These are phyloP conservation scores for Starmera quercuum DNA, from an alignment of 805 yeast species.

Conservation along the genomic window DNA sequence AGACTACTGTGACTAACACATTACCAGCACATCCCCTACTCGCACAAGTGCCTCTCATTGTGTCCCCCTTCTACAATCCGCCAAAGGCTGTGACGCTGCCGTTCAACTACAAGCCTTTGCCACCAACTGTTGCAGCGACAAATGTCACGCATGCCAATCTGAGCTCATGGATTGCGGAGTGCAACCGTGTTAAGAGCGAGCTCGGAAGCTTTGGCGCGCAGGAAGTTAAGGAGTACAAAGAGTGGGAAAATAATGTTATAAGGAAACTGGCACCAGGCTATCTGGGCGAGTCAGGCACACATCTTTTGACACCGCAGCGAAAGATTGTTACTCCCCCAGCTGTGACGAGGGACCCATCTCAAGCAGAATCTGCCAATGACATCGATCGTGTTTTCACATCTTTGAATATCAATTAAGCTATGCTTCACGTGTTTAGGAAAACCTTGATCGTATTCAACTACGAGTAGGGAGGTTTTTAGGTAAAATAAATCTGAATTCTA, in stretches of 20 bases:
- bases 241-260: conserved; percentile 24
- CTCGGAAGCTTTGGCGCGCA: conserved; percentile 17
- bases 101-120: conserved; percentile 34
- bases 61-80: conserved; percentile 43
- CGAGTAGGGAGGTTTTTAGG: too few relatives aligned
- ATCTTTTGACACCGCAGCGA: conserved; percentile 13
- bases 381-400: conserved; percentile 17
- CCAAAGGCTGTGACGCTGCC: conserved; percentile 51
- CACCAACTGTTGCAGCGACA: conserved; percentile 25
- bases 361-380: conserved; percentile 6
- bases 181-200: conserved; percentile 20
- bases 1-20: not conserved
- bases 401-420: conserved; percentile 3
- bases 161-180: conserved; percentile 23
- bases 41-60: conserved; percentile 46
- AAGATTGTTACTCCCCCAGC: not conserved
- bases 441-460: too few relatives aligned
- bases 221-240: conserved; percentile 17
- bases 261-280: conserved; percentile 36
- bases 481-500: too few relatives aligned
- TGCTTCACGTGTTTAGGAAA: too few relatives aligned
- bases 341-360: not conserved
- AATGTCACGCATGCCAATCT: conserved; percentile 22
- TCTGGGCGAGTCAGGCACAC: conserved; percentile 16
- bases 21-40: conserved; percentile 38